Percentiles rank a stretch among this genome's conserved stretches.
Conservation (phyloP, 371 early-diverging fungal species). For the Blastocladiella emersonii region DNA sequence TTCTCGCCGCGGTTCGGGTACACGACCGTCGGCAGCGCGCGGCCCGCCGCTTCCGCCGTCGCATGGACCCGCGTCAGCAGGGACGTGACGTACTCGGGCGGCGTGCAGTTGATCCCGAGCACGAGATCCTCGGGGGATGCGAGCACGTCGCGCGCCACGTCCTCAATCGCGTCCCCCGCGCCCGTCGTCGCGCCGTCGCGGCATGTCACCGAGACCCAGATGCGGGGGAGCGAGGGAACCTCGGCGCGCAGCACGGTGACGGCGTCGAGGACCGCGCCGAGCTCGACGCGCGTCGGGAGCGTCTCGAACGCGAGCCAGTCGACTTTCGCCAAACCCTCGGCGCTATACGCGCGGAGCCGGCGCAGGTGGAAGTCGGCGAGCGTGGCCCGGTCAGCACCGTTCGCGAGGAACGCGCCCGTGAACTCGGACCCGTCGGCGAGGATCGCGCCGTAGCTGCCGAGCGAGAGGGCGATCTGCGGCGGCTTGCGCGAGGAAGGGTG, state of each 20-base stretch:
- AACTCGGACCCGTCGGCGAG: constrained; percentile 18
- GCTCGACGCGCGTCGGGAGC: constrained; percentile 15
- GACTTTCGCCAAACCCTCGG: constrained; percentile 5
- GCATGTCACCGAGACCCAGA: constrained; percentile 12
- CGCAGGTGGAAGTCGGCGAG: constrained; percentile 13
- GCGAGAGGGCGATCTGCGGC: constrained; percentile 10
- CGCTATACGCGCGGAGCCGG: constrained; percentile 10
- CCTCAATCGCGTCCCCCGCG: constrained; percentile 10
- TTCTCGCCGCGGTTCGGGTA: constrained; percentile 1
- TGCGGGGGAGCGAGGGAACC: constrained; percentile 7
- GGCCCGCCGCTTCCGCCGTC: no score
- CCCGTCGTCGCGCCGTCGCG: not conserved
- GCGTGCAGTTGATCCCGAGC: constrained; percentile 8
- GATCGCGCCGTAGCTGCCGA: constrained; percentile 20
- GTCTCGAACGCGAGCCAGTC: constrained; percentile 21
- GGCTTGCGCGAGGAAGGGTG: no score
- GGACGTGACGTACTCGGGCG: not conserved
- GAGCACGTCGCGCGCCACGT: not conserved
- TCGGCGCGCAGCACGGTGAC: not conserved
- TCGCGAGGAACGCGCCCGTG: constrained; percentile 13
- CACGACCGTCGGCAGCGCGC: not conserved
- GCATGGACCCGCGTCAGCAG: not conserved
- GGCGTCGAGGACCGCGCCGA: constrained; percentile 11
- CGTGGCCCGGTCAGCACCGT: no score
- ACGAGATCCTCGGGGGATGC: not conserved